Conservation (phyloP, 805 yeast species). For the Brettanomyces naardenensis region DNA sequence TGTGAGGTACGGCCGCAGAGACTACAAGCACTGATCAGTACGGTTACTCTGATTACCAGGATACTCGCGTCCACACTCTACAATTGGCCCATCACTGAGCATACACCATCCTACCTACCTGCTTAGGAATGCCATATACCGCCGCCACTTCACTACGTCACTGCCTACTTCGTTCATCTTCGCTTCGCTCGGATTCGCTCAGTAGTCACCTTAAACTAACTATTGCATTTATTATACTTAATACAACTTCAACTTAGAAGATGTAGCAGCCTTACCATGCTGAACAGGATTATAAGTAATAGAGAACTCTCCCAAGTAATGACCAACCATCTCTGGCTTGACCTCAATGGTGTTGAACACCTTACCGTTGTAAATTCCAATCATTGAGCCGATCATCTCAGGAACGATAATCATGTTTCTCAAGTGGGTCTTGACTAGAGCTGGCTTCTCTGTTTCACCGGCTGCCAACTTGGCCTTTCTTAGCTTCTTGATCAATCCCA, state of each 20-base stretch:
- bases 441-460: constrained; percentile 92
- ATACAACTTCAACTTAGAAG: constrained; percentile 30
- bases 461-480: constrained; percentile 94
- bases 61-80: too few relatives aligned
- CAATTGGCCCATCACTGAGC: too few relatives aligned
- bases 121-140: too few relatives aligned
- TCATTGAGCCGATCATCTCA: constrained; percentile 99
- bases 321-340: constrained; percentile 99
- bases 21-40: too few relatives aligned
- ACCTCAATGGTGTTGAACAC: constrained; percentile 98
- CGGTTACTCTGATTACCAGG: too few relatives aligned
- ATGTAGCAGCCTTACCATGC: constrained; percentile 65
- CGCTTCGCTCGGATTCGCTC: too few relatives aligned
- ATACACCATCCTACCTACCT: too few relatives aligned
- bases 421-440: constrained; percentile 96
- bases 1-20: too few relatives aligned
- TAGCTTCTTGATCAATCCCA: constrained; percentile 93
- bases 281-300: constrained; percentile 99
- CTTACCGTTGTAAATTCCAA: constrained; percentile 99
- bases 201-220: too few relatives aligned
- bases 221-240: too few relatives aligned
- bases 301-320: constrained; percentile 99
- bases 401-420: constrained; percentile 99
- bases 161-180: too few relatives aligned
- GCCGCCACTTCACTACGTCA: too few relatives aligned